Conservation (phyloP, 345 rosid species). For the Eucalyptus virginea region DNA sequence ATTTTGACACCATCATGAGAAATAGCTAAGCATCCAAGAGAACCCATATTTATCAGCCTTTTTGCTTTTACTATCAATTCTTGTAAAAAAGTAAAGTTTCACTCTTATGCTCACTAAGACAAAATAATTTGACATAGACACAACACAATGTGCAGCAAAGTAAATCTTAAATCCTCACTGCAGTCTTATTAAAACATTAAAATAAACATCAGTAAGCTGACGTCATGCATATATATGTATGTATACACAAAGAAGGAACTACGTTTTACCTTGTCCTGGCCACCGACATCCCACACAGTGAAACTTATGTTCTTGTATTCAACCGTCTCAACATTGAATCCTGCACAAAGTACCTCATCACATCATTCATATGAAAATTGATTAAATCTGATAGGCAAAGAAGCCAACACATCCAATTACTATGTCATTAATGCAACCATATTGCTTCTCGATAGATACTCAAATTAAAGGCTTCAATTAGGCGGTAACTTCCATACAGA, state of each 20-base stretch:
- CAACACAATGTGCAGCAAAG: not conserved
- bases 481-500: not conserved
- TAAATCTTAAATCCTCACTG: not conserved
- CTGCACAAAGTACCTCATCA: constrained; percentile 12
- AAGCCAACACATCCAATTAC: not conserved
- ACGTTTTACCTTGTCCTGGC: constrained; percentile 74
- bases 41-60: not conserved
- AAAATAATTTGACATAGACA: not conserved
- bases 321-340: constrained; percentile 92
- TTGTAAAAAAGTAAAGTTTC: not conserved
- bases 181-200: not conserved
- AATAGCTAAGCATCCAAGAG: not conserved
- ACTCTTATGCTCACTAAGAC: not conserved
- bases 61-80: not conserved
- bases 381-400: not conserved
- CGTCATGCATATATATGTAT: not conserved
- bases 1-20: not conserved
- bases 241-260: not conserved
- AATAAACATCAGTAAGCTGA: not conserved
- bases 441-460: not conserved
- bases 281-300: constrained; percentile 93
- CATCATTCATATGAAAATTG: not conserved
- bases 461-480: not conserved
- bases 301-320: constrained; percentile 93
- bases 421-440: not conserved